Base-by-base conservation (phyloP, 805 yeast genomes). In the Priceomyces medius region DNA sequence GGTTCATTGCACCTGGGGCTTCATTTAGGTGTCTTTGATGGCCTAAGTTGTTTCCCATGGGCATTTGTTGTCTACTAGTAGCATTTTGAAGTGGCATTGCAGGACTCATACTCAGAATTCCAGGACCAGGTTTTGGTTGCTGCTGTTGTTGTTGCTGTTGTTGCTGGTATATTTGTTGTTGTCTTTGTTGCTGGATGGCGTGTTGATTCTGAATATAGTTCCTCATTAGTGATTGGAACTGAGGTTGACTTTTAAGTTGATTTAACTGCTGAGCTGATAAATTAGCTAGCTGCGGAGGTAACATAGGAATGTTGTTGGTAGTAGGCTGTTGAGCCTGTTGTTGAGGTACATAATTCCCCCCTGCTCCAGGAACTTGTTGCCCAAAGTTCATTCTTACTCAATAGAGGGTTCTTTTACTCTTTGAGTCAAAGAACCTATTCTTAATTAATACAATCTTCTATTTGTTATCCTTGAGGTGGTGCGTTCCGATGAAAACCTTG, bases 211-310 rank as follows among this genome's bases (percentile, higher is more conserved):
- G 74, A 47, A 65, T 56, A 55, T 68, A 68, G 46, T 57, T 61
- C 37, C 66, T 53, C 59, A 73, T 56, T 45, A 66, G 64, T 23
- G 64, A 64, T 49, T 64, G 74, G 41, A 66, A 64, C 46, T 68
- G 75, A 3, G 73, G 71, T 49, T 68, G 75, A 47, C 55, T 64
- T 44, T 64, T 64, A 43, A 68, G 53, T 42, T 66, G 73, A 47
- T 68, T 73, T 32, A 67, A 58, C 42, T 66, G 75, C 49, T 68
- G 72, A 17, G 74, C 71, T 17, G 68, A 54, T 29, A 68, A 50
- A 38, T 66, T 64, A 5, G 61, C 56, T 10, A 61, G 41, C 37
- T 59, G 63, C 4, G 63, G 60, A 9, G 60, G 60, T n/a, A 59
- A 43, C 49, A 43, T 43, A 20, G 54, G 47, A 32, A 46, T 41